These are phyloP conservation scores for Bryum argenteum DNA, from an alignment of 225 moss, liverwort and hornwort species.

Conservation along the genomic window DNA sequence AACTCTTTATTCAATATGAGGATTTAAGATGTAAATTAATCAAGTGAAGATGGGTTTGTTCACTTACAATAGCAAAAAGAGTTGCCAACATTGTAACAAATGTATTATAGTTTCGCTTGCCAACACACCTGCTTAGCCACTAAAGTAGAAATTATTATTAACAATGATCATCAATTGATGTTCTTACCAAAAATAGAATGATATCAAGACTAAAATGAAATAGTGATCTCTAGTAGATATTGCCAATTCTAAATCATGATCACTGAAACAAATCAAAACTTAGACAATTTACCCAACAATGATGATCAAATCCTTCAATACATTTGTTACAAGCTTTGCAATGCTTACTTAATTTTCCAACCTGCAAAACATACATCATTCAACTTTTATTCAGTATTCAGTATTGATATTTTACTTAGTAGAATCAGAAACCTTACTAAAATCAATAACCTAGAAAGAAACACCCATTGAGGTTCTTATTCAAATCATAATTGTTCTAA, in stretches of 20 bases:
- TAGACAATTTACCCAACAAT: constrained; percentile 33
- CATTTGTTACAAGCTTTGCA: constrained; percentile 38
- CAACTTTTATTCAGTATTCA: neutral
- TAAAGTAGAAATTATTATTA: constrained; percentile 2
- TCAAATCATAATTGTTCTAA: no score
- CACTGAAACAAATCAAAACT: no score
- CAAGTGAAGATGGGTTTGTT: no score
- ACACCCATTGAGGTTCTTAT: no score
- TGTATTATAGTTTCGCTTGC: constrained; percentile 34
- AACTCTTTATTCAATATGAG: no score
- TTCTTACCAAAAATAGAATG: neutral
- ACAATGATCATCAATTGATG: neutral
- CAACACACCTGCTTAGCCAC: constrained; percentile 43
- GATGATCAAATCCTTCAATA: constrained; percentile 47
- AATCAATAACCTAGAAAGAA: no score
- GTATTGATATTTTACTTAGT: no score
- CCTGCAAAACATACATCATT: neutral
- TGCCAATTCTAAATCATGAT: no score
- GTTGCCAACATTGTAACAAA: constrained; percentile 30
- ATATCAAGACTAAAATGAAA: no score
- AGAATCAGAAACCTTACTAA: no score
- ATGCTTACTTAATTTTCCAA: constrained; percentile 36
- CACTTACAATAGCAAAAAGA: constrained; percentile 26
- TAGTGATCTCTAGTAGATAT: no score
- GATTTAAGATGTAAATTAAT: no score